These are phyloP conservation scores for Fagus sylvatica DNA, from an alignment of 306 rosid genomes.

Conservation along the genomic window DNA sequence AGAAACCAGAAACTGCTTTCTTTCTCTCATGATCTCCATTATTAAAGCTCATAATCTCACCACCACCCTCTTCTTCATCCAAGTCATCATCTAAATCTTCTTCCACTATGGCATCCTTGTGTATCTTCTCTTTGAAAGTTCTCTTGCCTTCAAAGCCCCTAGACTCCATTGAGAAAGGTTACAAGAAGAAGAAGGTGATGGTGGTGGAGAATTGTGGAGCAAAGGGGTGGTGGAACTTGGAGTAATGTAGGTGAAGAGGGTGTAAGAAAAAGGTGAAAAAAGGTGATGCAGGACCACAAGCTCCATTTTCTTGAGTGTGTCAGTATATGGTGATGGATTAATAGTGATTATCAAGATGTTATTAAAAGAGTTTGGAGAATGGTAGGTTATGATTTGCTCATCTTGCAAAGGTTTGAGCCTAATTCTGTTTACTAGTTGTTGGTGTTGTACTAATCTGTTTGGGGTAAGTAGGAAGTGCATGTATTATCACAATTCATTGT, in stretches of 20 bases:
- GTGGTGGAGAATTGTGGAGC: slow-evolving; percentile 1
- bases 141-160: slow-evolving; percentile 50
- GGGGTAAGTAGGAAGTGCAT: slow-evolving; percentile 9
- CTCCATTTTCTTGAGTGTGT: slow-evolving; percentile 35
- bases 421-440: slow-evolving; percentile 23
- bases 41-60: slow-evolving; percentile 3
- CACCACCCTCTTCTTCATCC: slow-evolving; percentile 54
- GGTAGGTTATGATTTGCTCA: slow-evolving; percentile 22
- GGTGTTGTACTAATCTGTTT: slow-evolving; percentile 26
- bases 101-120: slow-evolving; percentile 34
- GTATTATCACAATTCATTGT: too few species aligned
- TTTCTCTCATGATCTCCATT: slow-evolving; percentile 49
- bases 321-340: slow-evolving; percentile 16
- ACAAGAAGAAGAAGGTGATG: not conserved
- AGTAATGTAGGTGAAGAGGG: slow-evolving; percentile 35
- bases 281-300: slow-evolving; percentile 56
- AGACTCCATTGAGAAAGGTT: slow-evolving; percentile 49
- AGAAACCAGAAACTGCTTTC: slow-evolving; percentile 27
- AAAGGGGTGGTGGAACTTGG: slow-evolving; percentile 25
- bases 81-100: slow-evolving; percentile 56
- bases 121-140: slow-evolving; percentile 39
- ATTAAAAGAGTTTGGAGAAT: slow-evolving; percentile 16
- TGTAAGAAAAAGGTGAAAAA: slow-evolving; percentile 35
- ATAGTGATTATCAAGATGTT: slow-evolving; percentile 20
- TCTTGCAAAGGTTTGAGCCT: slow-evolving; percentile 23